Evolutionary conservation across 139 green algal genomes (phyloP), one percentile per base, ranked within the genome.

Genomic region (Microglena sp.): DNA sequence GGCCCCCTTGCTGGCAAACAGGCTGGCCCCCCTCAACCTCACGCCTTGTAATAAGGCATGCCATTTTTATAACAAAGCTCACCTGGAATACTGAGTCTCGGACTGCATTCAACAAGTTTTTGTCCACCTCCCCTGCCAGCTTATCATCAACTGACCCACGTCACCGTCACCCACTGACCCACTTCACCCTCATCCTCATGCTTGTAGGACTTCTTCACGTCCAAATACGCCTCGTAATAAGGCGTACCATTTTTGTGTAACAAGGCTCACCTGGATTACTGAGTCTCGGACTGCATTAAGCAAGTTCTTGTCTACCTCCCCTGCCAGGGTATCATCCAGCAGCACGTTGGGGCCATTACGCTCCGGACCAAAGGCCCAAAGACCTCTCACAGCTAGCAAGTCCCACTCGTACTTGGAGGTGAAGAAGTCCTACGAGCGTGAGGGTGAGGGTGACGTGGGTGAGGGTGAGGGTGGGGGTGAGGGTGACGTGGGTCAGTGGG

Each of bases 321-420:
- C 72, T 45, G 90, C 77, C 40, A 97, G 80, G 5, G 90, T 96
- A 77, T 99, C 94, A 60, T 99, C 90, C 72, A 99, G 65, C 65
- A 99, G 78, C 46, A 91, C 76, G 75, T 98, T 98, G 57, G 93
- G 84, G 11, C 93, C 91, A 43, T 87, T 28, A 3, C 55, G 30
- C 59, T 96, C 87, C 7, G 94, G 92, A 0, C 94, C 92, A 79
- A 98, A 99, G 2, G 94, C 93, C 94, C 93, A 99, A 28, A 99
- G 76, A 34, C 85, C 89, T 46, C 90, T 80, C 30, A 90, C 90
- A 1, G 92, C 93, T 45, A 99, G 76, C 55, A 93, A 40, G 71
- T 99, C 93, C 93, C 93, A 99, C 55, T 95, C 89, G 72, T 99
- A 96, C 33, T 90, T 92, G 21, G 70, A 70, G 60, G 88, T 79